These are phyloP conservation scores for Casuarina glauca DNA, from an alignment of 306 rosid genomes.

Conservation along the genomic window DNA sequence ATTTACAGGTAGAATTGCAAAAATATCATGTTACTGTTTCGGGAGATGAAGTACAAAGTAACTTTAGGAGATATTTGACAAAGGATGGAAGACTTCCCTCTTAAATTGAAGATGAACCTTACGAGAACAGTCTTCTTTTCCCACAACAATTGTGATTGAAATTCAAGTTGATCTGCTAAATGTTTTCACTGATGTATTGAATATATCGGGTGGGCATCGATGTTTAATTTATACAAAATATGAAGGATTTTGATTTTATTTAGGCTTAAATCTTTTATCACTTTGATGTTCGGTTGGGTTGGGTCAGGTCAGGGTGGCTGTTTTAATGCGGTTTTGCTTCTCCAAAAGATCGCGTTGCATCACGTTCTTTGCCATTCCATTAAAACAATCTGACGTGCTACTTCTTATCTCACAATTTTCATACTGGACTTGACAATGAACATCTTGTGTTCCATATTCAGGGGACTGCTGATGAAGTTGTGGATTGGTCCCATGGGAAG, in stretches of 20 bases:
- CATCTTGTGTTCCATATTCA: slow-evolving; percentile 30
- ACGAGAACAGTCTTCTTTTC: not conserved
- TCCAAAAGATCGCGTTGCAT: not conserved
- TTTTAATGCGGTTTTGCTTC: not conserved
- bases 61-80: not conserved
- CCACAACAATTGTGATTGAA: not conserved
- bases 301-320: not conserved
- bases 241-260: not conserved
- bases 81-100: not conserved
- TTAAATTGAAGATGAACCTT: not conserved
- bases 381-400: not conserved
- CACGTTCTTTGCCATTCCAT: not conserved
- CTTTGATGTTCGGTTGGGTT: not conserved
- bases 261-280: not conserved
- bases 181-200: not conserved
- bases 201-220: not conserved
- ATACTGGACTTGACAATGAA: not conserved
- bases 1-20: not conserved
- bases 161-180: not conserved
- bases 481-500: slow-evolving; percentile 88
- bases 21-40: not conserved
- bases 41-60: not conserved
- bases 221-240: not conserved
- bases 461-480: slow-evolving; percentile 97
- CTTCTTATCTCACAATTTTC: not conserved